A percentile compares a stretch with the other conserved stretches of the same genome.
phyloP scores from a whole-genome alignment of 192 early-diverging fungal species.

The Mortierella hygrophila region DNA sequence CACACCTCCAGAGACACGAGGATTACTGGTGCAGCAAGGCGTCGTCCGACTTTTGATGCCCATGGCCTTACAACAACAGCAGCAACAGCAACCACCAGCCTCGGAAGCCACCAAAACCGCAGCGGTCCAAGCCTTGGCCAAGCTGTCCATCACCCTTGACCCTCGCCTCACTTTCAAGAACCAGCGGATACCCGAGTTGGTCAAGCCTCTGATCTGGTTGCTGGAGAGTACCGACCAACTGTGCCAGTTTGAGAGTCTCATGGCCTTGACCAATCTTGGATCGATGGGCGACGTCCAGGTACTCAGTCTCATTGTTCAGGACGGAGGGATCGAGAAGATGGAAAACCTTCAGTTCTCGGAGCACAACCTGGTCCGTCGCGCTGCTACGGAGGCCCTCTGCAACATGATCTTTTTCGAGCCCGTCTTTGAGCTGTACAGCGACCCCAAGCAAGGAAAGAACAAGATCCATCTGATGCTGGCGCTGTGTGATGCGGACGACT shows the following conservation, averaged over 20 bases:
- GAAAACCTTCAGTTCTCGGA: slow-evolving; percentile 87
- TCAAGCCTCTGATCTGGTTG: slow-evolving; percentile 77
- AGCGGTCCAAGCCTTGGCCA: slow-evolving; percentile 89
- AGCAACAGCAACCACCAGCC: slow-evolving; percentile 23
- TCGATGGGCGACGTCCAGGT: slow-evolving; percentile 70
- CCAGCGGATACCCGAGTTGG: slow-evolving; percentile 73
- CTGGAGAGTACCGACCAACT: slow-evolving; percentile 73
- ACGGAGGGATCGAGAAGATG: slow-evolving; percentile 76
- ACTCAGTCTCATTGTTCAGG: slow-evolving; percentile 50
- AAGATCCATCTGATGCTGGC: slow-evolving; percentile 86
- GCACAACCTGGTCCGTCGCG: slow-evolving; percentile 82
- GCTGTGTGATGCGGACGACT: slow-evolving; percentile 89
- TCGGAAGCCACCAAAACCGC: slow-evolving; percentile 54
- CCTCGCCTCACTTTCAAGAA: slow-evolving; percentile 89
- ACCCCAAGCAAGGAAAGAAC: slow-evolving; percentile 59
- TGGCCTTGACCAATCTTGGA: slow-evolving; percentile 94
- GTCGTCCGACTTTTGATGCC: slow-evolving; percentile 73
- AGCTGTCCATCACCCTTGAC: slow-evolving; percentile 92
- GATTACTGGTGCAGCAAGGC: slow-evolving; percentile 87
- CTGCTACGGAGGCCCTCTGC: slow-evolving; percentile 92
- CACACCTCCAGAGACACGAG: slow-evolving; percentile 76
- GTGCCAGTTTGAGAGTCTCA: slow-evolving; percentile 88
- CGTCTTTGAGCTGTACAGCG: slow-evolving; percentile 85
- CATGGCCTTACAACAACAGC: slow-evolving; percentile 47
- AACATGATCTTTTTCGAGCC: slow-evolving; percentile 90